Evolutionary conservation across 805 yeast species (phyloP).

Genomic region (Brettanomyces naardenensis): DNA sequence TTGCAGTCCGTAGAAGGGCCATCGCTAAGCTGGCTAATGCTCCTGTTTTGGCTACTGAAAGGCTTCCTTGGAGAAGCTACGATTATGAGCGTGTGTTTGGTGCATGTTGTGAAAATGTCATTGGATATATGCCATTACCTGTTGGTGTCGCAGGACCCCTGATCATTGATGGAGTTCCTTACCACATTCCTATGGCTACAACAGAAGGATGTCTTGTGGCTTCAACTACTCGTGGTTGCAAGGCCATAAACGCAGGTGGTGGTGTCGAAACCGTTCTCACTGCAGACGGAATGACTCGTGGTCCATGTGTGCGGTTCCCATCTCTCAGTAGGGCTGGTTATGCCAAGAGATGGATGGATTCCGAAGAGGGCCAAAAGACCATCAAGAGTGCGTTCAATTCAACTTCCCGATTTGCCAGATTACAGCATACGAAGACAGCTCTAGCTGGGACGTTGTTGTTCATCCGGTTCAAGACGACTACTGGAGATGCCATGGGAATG

Average conservation of each 20-base stretch:
- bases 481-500: conserved; percentile 99
- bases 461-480: conserved; percentile 93
- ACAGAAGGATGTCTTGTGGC: conserved; percentile 99
- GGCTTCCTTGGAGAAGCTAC: conserved; percentile 73
- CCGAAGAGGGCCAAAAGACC: conserved; percentile 81
- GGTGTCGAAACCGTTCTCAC: conserved; percentile 90
- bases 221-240: conserved; percentile 98
- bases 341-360: conserved; percentile 91
- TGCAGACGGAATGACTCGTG: conserved; percentile 98
- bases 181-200: conserved; percentile 97
- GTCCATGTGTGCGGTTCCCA: conserved; percentile 93
- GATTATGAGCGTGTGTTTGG: conserved; percentile 96
- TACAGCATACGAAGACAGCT: conserved; percentile 86
- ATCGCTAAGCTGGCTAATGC: conserved; percentile 78
- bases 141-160: conserved; percentile 98
- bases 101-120: conserved; percentile 98
- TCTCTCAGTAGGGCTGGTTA: conserved; percentile 82
- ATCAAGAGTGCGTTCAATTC: conserved; percentile 90
- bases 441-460: conserved; percentile 86
- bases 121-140: conserved; percentile 94
- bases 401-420: conserved; percentile 93
- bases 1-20: conserved; percentile 85
- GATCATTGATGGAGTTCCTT: conserved; percentile 79
- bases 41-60: conserved; percentile 62
- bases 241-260: conserved; percentile 95